These are phyloP conservation scores for Tylopilus cervinicoccineus DNA, from an alignment of 768 basidiomycete species.

Conservation along the genomic window DNA sequence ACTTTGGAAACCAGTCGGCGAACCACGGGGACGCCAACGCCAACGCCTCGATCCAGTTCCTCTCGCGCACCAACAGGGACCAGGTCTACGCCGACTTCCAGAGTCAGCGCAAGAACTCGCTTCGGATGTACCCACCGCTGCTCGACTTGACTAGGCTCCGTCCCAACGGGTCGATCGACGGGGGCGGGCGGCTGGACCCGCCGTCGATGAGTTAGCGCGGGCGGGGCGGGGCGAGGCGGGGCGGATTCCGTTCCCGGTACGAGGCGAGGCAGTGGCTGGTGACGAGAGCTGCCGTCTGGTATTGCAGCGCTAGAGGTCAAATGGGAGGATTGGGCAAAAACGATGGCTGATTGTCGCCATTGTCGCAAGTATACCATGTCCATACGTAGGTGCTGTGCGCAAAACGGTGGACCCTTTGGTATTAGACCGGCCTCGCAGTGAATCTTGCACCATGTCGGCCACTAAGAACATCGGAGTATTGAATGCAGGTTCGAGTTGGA, in stretches of 20 bases:
- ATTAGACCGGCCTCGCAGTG: no score
- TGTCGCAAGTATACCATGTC: no score
- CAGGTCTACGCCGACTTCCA: constrained; percentile 32
- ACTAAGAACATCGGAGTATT: no score
- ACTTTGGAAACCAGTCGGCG: constrained; percentile 37
- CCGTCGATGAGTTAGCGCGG: background rate
- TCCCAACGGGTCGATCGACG: constrained; percentile 19
- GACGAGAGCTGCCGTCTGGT: background rate
- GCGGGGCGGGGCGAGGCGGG: no score
- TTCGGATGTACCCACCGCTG: constrained; percentile 19
- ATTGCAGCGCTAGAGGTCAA: background rate
- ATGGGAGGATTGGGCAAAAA: no score
- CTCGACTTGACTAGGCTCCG: constrained; percentile 21
- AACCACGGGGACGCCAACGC: constrained; percentile 13
- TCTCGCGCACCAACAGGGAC: constrained; percentile 34
- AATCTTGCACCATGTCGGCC: no score
- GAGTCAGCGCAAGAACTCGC: constrained; percentile 5
- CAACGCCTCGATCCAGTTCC: constrained; percentile 40
- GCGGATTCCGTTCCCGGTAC: no score
- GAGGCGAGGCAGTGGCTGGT: no score
- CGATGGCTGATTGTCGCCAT: no score
- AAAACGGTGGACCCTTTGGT: no score
- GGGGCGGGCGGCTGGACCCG: constrained; percentile 15
- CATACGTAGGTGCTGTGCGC: background rate
- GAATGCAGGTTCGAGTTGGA: no score